A percentile compares a stretch with the other conserved stretches of the same genome.
Conservation (phyloP, 108 stramenopile species). For the Conticribra guillardii region DNA sequence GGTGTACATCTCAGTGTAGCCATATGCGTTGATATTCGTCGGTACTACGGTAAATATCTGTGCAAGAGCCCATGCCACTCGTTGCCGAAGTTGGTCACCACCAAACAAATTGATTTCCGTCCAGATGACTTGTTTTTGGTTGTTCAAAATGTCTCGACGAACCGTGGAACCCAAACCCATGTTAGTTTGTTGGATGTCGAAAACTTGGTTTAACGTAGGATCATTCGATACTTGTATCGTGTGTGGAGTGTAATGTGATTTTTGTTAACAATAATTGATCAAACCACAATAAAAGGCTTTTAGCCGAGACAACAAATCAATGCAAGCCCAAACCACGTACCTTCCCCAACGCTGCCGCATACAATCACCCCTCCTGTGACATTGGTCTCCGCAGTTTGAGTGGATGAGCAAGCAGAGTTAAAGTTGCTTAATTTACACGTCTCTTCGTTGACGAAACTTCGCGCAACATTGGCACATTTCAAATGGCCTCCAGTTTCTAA, state of each 20-base stretch:
- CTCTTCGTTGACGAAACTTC: conserved; percentile 57
- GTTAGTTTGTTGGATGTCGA: too few species aligned
- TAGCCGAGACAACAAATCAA: too few species aligned
- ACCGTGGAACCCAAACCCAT: conserved; percentile 11
- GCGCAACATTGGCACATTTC: conserved; percentile 52
- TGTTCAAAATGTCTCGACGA: conserved; percentile 9
- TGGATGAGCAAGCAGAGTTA: conserved; percentile 33
- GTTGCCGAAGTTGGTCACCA: conserved; percentile 75
- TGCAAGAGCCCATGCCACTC: conserved; percentile 76
- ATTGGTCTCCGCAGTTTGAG: neutral
- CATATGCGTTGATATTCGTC: conserved; percentile 28
- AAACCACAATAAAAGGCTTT: too few species aligned
- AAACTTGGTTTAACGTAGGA: conserved; percentile 32
- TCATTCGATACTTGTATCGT: too few species aligned
- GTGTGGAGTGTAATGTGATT: too few species aligned
- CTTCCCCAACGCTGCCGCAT: conserved; percentile 15
- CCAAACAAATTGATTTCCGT: conserved; percentile 37
- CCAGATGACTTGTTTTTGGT: conserved; percentile 50
- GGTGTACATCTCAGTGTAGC: conserved; percentile 35
- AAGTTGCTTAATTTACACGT: conserved; percentile 37
- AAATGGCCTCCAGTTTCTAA: conserved; percentile 28
- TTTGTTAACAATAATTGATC: too few species aligned
- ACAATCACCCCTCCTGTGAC: conserved; percentile 26
- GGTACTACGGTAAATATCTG: conserved; percentile 40
- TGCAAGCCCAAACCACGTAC: too few species aligned